Conservation (phyloP, 305 asterid species). For the Fraxinus ornus region DNA sequence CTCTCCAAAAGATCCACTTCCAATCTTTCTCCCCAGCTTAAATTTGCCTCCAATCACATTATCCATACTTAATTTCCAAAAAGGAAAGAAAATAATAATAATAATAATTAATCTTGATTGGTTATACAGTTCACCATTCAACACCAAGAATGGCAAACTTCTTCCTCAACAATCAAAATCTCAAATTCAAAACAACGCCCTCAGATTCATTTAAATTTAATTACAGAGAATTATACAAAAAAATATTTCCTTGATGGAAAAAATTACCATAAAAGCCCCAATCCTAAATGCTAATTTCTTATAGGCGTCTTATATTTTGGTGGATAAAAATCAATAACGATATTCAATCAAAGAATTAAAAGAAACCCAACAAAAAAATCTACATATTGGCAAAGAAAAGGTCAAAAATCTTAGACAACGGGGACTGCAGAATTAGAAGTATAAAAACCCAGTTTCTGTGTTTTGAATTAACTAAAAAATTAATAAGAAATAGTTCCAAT, state of each 20-base stretch:
- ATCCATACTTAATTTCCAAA: slow-evolving; percentile 56
- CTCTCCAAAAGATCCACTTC: slow-evolving; percentile 95
- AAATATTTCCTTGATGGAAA: slow-evolving; percentile 6
- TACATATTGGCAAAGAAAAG: slow-evolving; percentile 24
- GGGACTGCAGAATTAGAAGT: slow-evolving; percentile 13
- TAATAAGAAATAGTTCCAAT: too few relatives aligned
- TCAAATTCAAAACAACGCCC: slow-evolving; percentile 22
- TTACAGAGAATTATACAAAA: slow-evolving; percentile 1
- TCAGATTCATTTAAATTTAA: slow-evolving; percentile 33
- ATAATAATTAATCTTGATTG: too few relatives aligned
- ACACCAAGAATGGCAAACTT: slow-evolving; percentile 20
- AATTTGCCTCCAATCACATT: slow-evolving; percentile 81
- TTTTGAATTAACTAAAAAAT: neutral
- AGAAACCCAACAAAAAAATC: slow-evolving; percentile 16
- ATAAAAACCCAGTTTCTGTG: slow-evolving; percentile 25
- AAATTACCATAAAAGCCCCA: slow-evolving; percentile 1
- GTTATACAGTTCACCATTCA: slow-evolving; percentile 13
- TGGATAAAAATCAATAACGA: neutral
- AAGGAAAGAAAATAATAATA: slow-evolving; percentile 1
- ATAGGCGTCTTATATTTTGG: neutral
- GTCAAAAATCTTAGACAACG: slow-evolving; percentile 36
- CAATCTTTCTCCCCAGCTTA: slow-evolving; percentile 91
- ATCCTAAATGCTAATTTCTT: slow-evolving; percentile 14
- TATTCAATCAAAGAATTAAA: slow-evolving; percentile 18
- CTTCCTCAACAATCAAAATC: slow-evolving; percentile 24